Evolutionary conservation across 345 rosid species (phyloP).

Genomic region (Moricandia moricandioides): DNA sequence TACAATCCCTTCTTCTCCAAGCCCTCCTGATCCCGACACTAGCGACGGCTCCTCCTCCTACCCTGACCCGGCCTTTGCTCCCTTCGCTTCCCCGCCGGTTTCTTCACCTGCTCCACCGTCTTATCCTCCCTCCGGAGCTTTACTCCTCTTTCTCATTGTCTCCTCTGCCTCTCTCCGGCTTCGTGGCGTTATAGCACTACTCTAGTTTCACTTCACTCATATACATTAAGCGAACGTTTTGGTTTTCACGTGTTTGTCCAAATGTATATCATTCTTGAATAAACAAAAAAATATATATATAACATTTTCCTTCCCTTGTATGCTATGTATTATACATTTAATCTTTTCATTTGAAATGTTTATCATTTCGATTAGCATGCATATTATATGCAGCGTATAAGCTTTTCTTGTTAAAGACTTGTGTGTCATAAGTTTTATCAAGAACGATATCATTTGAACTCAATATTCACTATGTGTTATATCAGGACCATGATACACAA

Average conservation of each 20-base stretch:
- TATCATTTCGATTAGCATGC: constrained; percentile 2
- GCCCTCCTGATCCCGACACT: constrained; percentile 83
- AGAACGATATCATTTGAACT: neutral
- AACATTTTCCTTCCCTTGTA: neutral
- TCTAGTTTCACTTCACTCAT: constrained; percentile 23
- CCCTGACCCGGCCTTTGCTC: constrained; percentile 52
- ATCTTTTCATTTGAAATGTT: neutral
- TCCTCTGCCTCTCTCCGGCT: constrained; percentile 26
- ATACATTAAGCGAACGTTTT: constrained; percentile 24
- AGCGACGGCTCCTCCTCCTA: constrained; percentile 26
- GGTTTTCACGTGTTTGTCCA: constrained; percentile 19
- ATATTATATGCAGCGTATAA: neutral
- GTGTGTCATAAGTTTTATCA: neutral
- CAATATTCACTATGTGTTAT: neutral
- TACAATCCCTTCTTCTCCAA: constrained; percentile 73
- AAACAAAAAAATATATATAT: neutral
- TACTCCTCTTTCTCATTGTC: constrained; percentile 7
- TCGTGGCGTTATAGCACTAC: neutral
- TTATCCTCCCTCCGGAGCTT: neutral
- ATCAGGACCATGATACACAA: neutral
- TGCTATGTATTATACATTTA: neutral
- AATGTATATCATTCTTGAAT: constrained; percentile 26
- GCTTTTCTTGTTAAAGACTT: neutral
- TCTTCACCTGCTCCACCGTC: constrained; percentile 40
- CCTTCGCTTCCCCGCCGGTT: constrained; percentile 46